A percentile compares a stretch with the other conserved stretches of the same genome.
Conservation (phyloP, 495 filamentous ascomycete genomes). For the Penicillium maclennaniae region DNA sequence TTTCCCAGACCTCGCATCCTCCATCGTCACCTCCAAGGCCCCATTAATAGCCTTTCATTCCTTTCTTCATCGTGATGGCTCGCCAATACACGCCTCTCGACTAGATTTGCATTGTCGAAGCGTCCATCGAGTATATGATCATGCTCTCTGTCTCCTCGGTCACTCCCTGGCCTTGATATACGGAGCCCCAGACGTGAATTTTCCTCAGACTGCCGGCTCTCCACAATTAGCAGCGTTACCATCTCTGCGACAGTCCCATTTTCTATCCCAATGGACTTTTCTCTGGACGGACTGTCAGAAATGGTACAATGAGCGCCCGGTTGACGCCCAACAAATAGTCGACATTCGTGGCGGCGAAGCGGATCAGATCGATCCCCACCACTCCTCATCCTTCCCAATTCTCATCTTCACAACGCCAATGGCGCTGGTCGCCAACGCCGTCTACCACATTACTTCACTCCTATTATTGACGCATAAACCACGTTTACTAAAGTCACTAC, state of each 20-base stretch:
- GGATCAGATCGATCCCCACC: slow-evolving; percentile 23
- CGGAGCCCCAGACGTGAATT: slow-evolving; percentile 10
- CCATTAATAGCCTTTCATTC: slow-evolving; percentile 19
- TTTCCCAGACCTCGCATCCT: slow-evolving; percentile 19
- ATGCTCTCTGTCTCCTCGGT: slow-evolving; percentile 18
- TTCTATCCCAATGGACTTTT: slow-evolving; percentile 25
- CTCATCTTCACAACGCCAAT: slow-evolving; percentile 28
- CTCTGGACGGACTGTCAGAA: slow-evolving; percentile 29
- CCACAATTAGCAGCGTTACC: slow-evolving; percentile 17
- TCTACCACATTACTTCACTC: slow-evolving; percentile 24
- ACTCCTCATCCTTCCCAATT: slow-evolving; percentile 24
- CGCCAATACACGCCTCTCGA: slow-evolving; percentile 7
- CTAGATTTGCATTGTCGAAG: not conserved
- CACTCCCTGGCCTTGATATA: slow-evolving; percentile 22
- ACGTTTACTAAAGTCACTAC: slow-evolving; percentile 23
- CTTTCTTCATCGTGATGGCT: slow-evolving; percentile 23
- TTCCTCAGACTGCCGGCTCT: slow-evolving; percentile 7
- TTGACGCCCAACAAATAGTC: slow-evolving; percentile 22
- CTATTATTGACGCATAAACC: slow-evolving; percentile 23
- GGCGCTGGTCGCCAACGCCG: slow-evolving; percentile 28
- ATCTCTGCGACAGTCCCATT: slow-evolving; percentile 23
- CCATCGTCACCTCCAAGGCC: slow-evolving; percentile 8
- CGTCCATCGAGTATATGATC: slow-evolving; percentile 16
- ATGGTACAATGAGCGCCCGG: slow-evolving; percentile 28
- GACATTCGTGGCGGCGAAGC: slow-evolving; percentile 26